Evolutionary conservation across 257 asterid genomes (phyloP).

Genomic region (Nicotiana benthamiana): DNA sequence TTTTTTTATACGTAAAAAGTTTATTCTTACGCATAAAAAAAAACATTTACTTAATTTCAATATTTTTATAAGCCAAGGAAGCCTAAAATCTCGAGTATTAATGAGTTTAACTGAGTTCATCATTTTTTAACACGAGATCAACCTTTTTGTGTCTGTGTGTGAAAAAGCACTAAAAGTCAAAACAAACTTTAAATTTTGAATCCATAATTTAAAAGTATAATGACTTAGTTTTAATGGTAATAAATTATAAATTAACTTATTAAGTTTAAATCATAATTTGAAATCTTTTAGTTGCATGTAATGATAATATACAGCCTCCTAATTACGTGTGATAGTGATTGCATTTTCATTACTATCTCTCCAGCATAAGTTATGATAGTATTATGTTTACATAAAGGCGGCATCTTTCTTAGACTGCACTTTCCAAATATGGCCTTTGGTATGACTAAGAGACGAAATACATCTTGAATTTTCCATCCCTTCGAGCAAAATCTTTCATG

Average conservation of each 20-base stretch:
- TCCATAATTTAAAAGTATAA: background rate
- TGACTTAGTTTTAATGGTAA: no score
- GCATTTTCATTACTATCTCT: background rate
- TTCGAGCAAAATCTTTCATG: background rate
- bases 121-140: background rate
- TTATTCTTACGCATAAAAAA: no score
- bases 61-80: no score
- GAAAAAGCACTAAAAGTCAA: no score
- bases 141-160: no score
- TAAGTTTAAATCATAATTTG: background rate
- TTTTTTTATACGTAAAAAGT: no score
- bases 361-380: background rate
- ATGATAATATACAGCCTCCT: background rate
- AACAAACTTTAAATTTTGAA: no score
- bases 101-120: background rate
- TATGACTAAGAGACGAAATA: background rate
- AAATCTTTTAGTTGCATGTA: background rate
- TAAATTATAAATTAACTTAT: no score
- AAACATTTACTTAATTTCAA: no score
- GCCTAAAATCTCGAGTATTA: background rate
- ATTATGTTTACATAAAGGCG: background rate
- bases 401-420: background rate
- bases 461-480: background rate
- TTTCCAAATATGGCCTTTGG: background rate
- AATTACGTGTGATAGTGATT: background rate